Conservation (phyloP, 2,329 filamentous ascomycete species). For the Xylaria sp. region DNA sequence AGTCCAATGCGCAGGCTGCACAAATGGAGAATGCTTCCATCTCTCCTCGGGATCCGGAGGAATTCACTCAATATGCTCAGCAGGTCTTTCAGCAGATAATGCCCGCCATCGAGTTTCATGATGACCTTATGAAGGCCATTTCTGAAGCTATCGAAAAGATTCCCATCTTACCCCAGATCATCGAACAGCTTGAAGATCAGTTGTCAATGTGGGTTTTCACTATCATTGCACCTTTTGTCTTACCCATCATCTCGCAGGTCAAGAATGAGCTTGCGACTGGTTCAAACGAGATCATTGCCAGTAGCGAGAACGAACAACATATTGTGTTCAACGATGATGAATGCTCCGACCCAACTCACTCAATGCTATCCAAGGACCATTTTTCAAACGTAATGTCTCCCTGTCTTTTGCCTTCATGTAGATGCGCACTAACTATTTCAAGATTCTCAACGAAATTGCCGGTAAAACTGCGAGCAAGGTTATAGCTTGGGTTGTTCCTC, state of each 20-base stretch:
- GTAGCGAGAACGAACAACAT: slow-evolving; percentile 84
- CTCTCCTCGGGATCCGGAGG: slow-evolving; percentile 83
- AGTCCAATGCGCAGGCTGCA: slow-evolving; percentile 77
- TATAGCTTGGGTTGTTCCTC: slow-evolving; percentile 86
- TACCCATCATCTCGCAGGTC: slow-evolving; percentile 87
- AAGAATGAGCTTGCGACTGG: slow-evolving; percentile 88
- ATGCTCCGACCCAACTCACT: slow-evolving; percentile 87
- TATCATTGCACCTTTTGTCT: slow-evolving; percentile 86
- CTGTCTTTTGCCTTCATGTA: not conserved
- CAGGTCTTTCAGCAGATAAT: slow-evolving; percentile 83
- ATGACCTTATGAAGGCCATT: slow-evolving; percentile 85
- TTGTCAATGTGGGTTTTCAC: slow-evolving; percentile 91
- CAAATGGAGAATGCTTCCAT: slow-evolving; percentile 80
- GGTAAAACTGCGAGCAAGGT: slow-evolving; percentile 83
- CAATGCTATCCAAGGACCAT: slow-evolving; percentile 96
- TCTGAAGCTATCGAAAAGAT: slow-evolving; percentile 84
- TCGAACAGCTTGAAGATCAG: slow-evolving; percentile 89
- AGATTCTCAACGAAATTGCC: slow-evolving; percentile 86
- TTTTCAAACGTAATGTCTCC: slow-evolving; percentile 76
- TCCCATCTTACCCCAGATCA: slow-evolving; percentile 82
- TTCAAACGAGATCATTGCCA: slow-evolving; percentile 86
- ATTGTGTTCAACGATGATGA: slow-evolving; percentile 85
- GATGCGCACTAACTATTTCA: slow-evolving; percentile 30
- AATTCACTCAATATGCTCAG: slow-evolving; percentile 81
- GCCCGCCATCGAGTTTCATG: slow-evolving; percentile 91